phyloP scores from a whole-genome alignment of 768 basidiomycete genomes.

The Sporobolomyces phaffii region DNA sequence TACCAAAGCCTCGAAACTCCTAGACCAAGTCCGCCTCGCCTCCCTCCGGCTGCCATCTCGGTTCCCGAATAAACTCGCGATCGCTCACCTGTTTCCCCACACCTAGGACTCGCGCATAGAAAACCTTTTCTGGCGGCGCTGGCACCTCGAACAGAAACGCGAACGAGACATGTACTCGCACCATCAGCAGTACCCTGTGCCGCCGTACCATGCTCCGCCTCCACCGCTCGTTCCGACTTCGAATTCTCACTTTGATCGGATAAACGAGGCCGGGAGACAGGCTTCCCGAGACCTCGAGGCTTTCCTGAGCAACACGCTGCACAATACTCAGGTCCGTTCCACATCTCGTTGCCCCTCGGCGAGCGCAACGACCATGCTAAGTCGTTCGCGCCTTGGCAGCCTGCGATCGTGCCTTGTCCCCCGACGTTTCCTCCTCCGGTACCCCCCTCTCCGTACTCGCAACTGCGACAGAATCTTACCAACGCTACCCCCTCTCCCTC shows the following conservation, averaged over 20 bases:
- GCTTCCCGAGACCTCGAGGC: slow-evolving; percentile 29
- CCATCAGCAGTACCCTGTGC: neutral
- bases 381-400: neutral
- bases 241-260: neutral
- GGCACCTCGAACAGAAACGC: slow-evolving; percentile 30
- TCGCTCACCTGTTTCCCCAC: neutral
- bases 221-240: neutral
- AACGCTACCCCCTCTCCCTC: slow-evolving; percentile 2
- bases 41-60: no score
- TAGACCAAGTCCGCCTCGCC: slow-evolving; percentile 18
- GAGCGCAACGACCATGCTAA: no score
- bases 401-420: neutral
- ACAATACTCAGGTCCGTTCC: slow-evolving; percentile 23
- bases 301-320: slow-evolving; percentile 26
- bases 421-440: neutral
- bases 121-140: slow-evolving; percentile 34
- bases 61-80: no score
- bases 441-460: neutral
- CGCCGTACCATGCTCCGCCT: neutral
- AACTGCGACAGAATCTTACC: slow-evolving; percentile 5
- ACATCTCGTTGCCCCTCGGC: no score
- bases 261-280: slow-evolving; percentile 8
- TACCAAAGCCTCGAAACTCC: slow-evolving; percentile 7
- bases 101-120: slow-evolving; percentile 31
- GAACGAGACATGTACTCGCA: neutral